These are phyloP conservation scores for Saccharomyces paradoxus DNA, from an alignment of 805 yeast genomes.

Conservation along the genomic window DNA sequence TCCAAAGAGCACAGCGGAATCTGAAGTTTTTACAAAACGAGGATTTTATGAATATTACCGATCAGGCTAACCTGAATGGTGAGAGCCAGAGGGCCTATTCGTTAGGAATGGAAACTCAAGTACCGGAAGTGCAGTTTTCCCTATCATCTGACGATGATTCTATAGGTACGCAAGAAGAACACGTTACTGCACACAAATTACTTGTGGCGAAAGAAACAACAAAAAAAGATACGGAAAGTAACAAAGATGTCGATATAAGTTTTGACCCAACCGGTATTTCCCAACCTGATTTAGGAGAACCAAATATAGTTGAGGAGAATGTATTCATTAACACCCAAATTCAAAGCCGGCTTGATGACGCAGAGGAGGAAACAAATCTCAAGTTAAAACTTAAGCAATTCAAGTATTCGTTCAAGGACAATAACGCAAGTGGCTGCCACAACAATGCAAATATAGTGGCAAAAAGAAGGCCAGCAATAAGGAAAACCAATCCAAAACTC, in stretches of 20 bases:
- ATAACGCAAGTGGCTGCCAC: background rate
- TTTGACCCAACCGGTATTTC: background rate
- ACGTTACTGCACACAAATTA: background rate
- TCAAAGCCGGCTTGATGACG: conserved; percentile 26
- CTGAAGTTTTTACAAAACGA: background rate
- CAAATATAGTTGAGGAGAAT: conserved; percentile 3
- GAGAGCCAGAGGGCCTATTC: background rate
- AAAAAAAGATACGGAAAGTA: background rate
- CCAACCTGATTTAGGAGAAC: background rate
- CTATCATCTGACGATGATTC: background rate
- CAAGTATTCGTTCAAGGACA: conserved; percentile 10
- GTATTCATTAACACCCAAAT: conserved; percentile 28
- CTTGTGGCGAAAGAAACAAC: background rate
- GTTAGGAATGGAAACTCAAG: background rate
- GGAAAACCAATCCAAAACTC: background rate
- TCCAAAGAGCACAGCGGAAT: background rate
- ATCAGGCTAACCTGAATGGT: background rate
- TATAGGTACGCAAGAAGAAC: background rate
- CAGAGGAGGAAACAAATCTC: conserved; percentile 13
- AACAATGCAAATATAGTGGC: background rate
- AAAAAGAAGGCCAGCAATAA: background rate
- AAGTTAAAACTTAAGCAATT: conserved; percentile 15
- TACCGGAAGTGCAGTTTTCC: background rate
- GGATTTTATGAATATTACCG: background rate
- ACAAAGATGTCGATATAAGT: background rate